Conservation (phyloP, 2,329 filamentous ascomycete species). For the Penicillium rolfsii region DNA sequence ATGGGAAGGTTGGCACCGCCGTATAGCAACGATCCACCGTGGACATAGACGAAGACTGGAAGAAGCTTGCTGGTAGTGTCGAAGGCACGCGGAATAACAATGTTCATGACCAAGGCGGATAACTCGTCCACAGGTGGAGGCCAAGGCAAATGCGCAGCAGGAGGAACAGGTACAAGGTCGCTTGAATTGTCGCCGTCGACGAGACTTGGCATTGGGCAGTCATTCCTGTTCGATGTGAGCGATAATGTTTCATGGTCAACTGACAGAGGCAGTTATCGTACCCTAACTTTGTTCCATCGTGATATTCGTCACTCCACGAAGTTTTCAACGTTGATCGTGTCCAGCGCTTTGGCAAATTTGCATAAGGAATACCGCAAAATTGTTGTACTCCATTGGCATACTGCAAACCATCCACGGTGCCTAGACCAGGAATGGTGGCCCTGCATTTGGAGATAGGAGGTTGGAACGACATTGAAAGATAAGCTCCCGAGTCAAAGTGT, state of each 20-base stretch:
- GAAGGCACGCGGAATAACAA: slow-evolving; percentile 23
- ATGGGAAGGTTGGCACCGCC: slow-evolving; percentile 33
- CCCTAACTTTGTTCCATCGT: slow-evolving; percentile 32
- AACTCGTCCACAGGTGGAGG: slow-evolving; percentile 24
- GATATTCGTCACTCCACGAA: slow-evolving; percentile 19
- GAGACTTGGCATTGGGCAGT: slow-evolving; percentile 26
- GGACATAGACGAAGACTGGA: slow-evolving; percentile 33
- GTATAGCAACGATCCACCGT: slow-evolving; percentile 34
- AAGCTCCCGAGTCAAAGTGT: not conserved
- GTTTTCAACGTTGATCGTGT: slow-evolving; percentile 28
- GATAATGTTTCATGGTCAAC: no score
- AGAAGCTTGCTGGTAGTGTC: slow-evolving; percentile 9
- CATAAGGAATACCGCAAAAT: slow-evolving; percentile 34
- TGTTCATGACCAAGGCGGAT: slow-evolving; percentile 32
- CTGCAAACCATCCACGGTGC: slow-evolving; percentile 26
- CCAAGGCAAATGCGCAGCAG: slow-evolving; percentile 21
- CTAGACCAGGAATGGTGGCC: slow-evolving; percentile 22
- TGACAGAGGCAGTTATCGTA: slow-evolving; percentile 2
- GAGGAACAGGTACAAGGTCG: slow-evolving; percentile 31
- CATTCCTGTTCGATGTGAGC: slow-evolving; percentile 16
- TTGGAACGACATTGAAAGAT: slow-evolving; percentile 28
- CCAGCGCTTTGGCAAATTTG: slow-evolving; percentile 29
- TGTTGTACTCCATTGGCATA: slow-evolving; percentile 31
- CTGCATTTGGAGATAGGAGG: slow-evolving; percentile 22
- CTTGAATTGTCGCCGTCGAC: slow-evolving; percentile 26